phyloP scores from a whole-genome alignment of 2,329 filamentous ascomycete species.

The Cordyceps cateniannulata region DNA sequence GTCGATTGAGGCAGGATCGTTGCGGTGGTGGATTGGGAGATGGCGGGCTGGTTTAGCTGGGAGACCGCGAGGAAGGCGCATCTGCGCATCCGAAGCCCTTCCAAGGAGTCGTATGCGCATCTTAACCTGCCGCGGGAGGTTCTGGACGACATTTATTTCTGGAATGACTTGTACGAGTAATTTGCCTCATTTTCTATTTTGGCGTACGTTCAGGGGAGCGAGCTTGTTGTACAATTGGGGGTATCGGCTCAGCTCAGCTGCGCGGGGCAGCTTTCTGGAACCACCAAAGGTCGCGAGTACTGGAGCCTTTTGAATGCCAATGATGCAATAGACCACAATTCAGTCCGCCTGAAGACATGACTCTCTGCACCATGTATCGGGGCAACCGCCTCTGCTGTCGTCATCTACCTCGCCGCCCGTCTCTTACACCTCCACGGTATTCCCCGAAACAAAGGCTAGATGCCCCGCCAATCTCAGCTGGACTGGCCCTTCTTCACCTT shows the following conservation, averaged over 20 bases:
- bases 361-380: background rate
- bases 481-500: background rate
- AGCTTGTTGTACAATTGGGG: background rate
- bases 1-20: conserved; percentile 23
- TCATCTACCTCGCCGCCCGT: no score
- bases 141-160: background rate
- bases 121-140: background rate
- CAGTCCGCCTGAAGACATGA: no score
- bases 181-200: background rate
- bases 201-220: background rate
- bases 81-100: background rate
- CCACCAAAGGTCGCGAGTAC: no score
- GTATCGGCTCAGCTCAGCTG: background rate
- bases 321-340: background rate
- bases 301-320: background rate
- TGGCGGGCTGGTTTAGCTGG: conserved; percentile 1
- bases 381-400: background rate
- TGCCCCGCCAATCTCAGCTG: background rate
- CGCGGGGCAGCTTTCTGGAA: background rate
- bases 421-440: background rate
- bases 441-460: background rate
- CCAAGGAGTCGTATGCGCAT: background rate
- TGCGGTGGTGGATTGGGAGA: conserved; percentile 26
- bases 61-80: background rate
- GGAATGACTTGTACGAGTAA: background rate